Percentiles rank a stretch among this genome's conserved stretches.
Evolutionary conservation across 805 yeast species (phyloP).

Genomic region (Lipomyces mesembrius): DNA sequence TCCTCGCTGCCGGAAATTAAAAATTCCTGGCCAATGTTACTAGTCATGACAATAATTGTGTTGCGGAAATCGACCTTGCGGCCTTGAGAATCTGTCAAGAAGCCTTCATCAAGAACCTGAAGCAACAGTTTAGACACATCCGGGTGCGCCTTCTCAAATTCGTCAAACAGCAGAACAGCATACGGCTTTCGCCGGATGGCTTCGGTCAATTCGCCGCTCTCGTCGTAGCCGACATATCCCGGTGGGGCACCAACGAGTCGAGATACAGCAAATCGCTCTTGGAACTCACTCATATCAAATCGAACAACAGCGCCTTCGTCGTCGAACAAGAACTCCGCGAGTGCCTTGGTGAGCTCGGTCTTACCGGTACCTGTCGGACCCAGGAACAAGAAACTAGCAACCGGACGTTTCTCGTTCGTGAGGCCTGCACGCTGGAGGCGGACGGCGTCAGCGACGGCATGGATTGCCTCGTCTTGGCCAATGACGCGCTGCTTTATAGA

Average conservation of each 20-base stretch:
- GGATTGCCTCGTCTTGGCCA: conserved; percentile 95
- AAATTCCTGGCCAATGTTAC: conserved; percentile 93
- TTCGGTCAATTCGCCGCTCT: conserved; percentile 91
- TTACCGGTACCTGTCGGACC: conserved; percentile 99
- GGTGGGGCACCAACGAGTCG: conserved; percentile 97
- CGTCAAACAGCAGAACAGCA: conserved; percentile 90
- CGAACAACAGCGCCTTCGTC: conserved; percentile 85
- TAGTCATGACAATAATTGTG: conserved; percentile 94
- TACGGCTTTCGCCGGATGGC: conserved; percentile 95
- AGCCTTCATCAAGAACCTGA: conserved; percentile 95
- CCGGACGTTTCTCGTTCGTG: conserved; percentile 91
- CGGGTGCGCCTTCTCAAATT: conserved; percentile 95
- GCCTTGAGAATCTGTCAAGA: conserved; percentile 93
- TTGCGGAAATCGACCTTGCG: conserved; percentile 92
- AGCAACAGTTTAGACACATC: conserved; percentile 88
- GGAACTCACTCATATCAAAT: conserved; percentile 98
- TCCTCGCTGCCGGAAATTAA: conserved; percentile 63
- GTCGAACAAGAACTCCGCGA: conserved; percentile 90
- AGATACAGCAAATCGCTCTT: conserved; percentile 89
- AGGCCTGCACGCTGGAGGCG: conserved; percentile 95
- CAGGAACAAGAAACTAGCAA: conserved; percentile 92
- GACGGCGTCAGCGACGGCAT: conserved; percentile 89
- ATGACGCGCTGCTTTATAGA: conserved; percentile 77
- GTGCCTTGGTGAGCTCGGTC: conserved; percentile 90
- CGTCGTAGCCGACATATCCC: conserved; percentile 95